phyloP scores from a whole-genome alignment of 179 eudicot genomes.

The Drosera spatulata region DNA sequence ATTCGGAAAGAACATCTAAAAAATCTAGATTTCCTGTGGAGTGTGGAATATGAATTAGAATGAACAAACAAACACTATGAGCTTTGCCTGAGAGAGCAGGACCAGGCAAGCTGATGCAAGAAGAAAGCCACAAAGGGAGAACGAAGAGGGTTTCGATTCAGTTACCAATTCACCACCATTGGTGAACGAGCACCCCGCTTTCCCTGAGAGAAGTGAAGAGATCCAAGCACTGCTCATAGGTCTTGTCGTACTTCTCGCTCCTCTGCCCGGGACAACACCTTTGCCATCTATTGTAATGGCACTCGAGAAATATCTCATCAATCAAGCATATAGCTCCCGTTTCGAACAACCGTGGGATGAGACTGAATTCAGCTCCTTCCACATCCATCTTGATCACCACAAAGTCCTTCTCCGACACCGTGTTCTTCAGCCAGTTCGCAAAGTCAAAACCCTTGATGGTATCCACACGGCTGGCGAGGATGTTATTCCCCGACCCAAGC shows the following conservation, averaged over 20 bases:
- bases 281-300: conserved; percentile 87
- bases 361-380: conserved; percentile 80
- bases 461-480: conserved; percentile 29
- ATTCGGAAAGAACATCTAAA: no score
- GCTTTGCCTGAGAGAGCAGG: no score
- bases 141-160: no score
- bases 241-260: conserved; percentile 37
- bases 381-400: conserved; percentile 99
- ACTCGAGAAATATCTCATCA: conserved; percentile 72
- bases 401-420: conserved; percentile 63
- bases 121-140: no score
- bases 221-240: conserved; percentile 36
- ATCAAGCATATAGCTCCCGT: conserved; percentile 68
- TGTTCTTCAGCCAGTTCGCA: conserved; percentile 76
- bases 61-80: no score
- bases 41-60: no score
- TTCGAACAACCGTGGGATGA: conserved; percentile 51
- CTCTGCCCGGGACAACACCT: conserved; percentile 80
- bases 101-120: no score
- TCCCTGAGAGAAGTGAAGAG: conserved; percentile 32
- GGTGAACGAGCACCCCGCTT: conserved; percentile 46
- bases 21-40: no score
- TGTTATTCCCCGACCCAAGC: conserved; percentile 31
- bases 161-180: conserved; percentile 28
- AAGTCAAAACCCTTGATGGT: conserved; percentile 76